Evolutionary conservation across 2,329 filamentous ascomycete species (phyloP), one percentile per base, ranked within the genome.

Genomic region (Hymenoscyphus linearis): DNA sequence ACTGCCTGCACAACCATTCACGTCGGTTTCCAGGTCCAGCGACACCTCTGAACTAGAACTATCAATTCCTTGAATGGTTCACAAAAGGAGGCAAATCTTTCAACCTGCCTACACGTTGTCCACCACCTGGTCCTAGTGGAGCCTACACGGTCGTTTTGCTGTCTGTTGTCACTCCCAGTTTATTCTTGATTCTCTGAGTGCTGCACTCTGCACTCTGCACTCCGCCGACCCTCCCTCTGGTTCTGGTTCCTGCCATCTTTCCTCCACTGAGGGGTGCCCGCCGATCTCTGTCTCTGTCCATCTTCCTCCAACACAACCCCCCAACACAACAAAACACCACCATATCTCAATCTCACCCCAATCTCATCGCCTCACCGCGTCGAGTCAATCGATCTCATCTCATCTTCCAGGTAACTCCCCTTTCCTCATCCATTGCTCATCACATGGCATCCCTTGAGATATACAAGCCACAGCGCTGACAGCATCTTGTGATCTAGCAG

Each of bases 381-480:
- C 10, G 2, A 50, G 44, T 22, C 44, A 12, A 50, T 50, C 44
- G 22, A 18, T 25, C 44, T 18, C 9, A 18, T 13, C 13, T 14
- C 18, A 50, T 25, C 44, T 13, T 22, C 18, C 18, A 50, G 44
- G 44, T 50, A 50, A 50, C 22, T 50, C n/a, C 22, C 18, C 44
- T 18, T 13, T 12, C n/a, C 44, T n/a, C 44, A 50, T 50, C 22
- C 44, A 10, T 50, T 50, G 3, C 44, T 18, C 18, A 58, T 67
- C 65, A 66, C 66, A 66, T 65, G 65, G n/a, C 64, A 26, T 44
- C 53, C 53, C 56, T 55, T 54, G 35, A 62, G 60, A 58, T 62
- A 53, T 52, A 60, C 55, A 66, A 69, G 66, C 65, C 67, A 60
- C 60, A 60, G 57, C 56, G 65, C 69, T 68, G 64, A 69, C 66